Base-by-base conservation (phyloP, 1,139 yeast species). In the Candida smagusa region DNA sequence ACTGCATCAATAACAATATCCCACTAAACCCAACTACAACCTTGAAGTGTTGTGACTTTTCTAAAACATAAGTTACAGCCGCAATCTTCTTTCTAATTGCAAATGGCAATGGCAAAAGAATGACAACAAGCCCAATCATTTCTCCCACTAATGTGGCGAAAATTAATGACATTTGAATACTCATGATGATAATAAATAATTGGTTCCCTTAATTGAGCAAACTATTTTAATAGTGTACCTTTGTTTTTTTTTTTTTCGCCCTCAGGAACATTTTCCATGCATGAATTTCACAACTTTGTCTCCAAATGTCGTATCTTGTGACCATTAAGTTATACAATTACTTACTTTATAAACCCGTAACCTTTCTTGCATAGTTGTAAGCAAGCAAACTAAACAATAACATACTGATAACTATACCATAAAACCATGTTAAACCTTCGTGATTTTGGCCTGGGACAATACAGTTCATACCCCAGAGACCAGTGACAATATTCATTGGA, bases 391-490 rank as follows among this genome's bases (percentile, higher is more conserved):
- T 67, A 50, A 71, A 71, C n/a, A 53, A 12, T 7, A 56, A 42
- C 66, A 69, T 68, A 11, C 58, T 52, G 12, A 56, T 52, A 21
- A 68, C 50, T 28, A 69, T 69, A 6, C 58, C 52, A 56, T 79
- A 84, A 61, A 92, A 92, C 98, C 98, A 92, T 4, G 68, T 59
- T 48, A 90, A 65, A 1, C 87, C 83, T 9, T 77, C 81, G 34
- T 70, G 68, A 22, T 76, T 83, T 56, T 90, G 97, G 0, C 98
- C 98, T 0, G 98, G 98, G 27, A 92, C 97, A 8, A 86, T 50
- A 47, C 95, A 95, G 65, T 92, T 92, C 98, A 92, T 92, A 43
- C 98, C 98, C 97, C 97, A 92, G 37, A 92, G 68, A 22, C 98
- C 98, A 1, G 98, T 92, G 19, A 92, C 83, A 40, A 92, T 87